A percentile compares a stretch with the other conserved stretches of the same genome.
Evolutionary conservation across 2,329 filamentous ascomycete species (phyloP).

Genomic region (Penicillium verrucosum): DNA sequence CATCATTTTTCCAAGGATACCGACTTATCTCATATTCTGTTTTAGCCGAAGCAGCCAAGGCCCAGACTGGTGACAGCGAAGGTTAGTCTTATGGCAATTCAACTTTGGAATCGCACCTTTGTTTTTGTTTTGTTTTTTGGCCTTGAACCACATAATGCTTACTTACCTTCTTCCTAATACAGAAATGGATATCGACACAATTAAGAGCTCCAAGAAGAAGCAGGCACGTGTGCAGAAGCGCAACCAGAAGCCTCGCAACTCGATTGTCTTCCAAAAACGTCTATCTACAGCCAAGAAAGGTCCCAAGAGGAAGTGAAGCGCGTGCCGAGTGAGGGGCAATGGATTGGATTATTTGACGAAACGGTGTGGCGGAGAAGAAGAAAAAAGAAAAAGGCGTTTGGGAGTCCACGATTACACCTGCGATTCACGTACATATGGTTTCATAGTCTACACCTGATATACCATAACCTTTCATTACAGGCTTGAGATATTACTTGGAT

Average conservation of each 20-base stretch:
- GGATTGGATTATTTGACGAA: conserved; percentile 1
- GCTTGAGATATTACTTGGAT: neutral
- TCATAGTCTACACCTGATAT: conserved; percentile 6
- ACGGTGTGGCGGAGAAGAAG: neutral
- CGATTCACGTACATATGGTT: conserved; percentile 8
- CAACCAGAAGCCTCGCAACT: conserved; percentile 35
- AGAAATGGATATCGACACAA: conserved; percentile 44
- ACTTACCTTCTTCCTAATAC: neutral
- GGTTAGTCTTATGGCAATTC: neutral
- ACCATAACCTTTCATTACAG: neutral
- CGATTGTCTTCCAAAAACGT: conserved; percentile 40
- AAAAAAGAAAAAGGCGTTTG: conserved; percentile 10
- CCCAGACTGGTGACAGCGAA: conserved; percentile 24
- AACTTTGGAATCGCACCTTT: neutral
- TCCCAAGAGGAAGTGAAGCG: conserved; percentile 32
- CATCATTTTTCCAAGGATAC: neutral
- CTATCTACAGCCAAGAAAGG: conserved; percentile 32
- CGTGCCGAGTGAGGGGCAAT: neutral
- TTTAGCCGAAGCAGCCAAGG: conserved; percentile 15
- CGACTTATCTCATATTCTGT: neutral
- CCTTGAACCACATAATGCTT: neutral
- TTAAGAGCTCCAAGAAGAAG: conserved; percentile 28
- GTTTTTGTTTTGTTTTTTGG: no score
- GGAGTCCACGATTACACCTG: conserved; percentile 10
- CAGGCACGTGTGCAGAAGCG: conserved; percentile 41